phyloP scores from a whole-genome alignment of 148 eudicot genomes.

The Vaccinium vitisidaea region DNA sequence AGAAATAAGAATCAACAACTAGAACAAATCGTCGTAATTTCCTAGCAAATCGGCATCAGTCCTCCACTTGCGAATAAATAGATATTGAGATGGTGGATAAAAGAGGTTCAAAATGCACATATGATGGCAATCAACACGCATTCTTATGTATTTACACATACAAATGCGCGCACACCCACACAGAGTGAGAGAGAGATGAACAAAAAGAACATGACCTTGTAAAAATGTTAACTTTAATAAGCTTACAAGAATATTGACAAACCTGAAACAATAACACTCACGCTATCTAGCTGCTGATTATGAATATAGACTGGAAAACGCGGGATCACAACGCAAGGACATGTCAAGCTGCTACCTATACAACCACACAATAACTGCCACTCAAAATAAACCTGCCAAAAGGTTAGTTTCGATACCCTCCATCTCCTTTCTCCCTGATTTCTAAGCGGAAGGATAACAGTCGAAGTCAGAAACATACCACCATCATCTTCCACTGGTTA shows the following conservation, averaged over 20 bases:
- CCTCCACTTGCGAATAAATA: background rate
- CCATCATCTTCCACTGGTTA: constrained; percentile 20
- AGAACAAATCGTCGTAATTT: background rate
- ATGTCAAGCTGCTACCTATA: constrained; percentile 58
- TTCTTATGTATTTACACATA: background rate
- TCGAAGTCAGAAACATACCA: constrained; percentile 62
- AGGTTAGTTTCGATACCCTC: constrained; percentile 46
- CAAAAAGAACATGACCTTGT: constrained; percentile 12
- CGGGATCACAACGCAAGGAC: constrained; percentile 12
- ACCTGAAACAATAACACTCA: constrained; percentile 49
- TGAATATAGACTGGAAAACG: constrained; percentile 35
- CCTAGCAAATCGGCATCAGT: no score
- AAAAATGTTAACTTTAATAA: constrained; percentile 21
- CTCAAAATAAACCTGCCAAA: constrained; percentile 40
- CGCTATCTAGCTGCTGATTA: constrained; percentile 56
- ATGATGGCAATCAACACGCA: background rate
- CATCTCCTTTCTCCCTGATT: constrained; percentile 23
- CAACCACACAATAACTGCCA: constrained; percentile 54
- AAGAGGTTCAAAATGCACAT: background rate
- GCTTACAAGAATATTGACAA: constrained; percentile 67
- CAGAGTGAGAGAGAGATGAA: constrained; percentile 1
- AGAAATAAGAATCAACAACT: background rate
- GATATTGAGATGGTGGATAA: background rate
- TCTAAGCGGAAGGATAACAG: constrained; percentile 31
- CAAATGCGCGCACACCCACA: no score